These are phyloP conservation scores for Naumovozyma baii DNA, from an alignment of 805 yeast genomes.

Conservation along the genomic window DNA sequence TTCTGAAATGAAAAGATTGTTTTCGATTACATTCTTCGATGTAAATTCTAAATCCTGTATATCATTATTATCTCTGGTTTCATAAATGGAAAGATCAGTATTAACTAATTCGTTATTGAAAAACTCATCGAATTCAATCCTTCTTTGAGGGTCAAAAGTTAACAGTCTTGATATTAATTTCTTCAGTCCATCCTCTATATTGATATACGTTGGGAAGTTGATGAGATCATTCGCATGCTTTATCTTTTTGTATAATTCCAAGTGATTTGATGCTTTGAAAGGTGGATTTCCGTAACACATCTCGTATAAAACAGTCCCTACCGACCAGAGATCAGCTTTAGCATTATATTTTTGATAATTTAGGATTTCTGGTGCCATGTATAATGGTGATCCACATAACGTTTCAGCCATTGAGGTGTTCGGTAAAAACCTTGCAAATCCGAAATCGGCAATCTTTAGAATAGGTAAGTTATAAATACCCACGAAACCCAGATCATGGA, in stretches of 20 bases:
- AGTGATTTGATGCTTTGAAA: conserved; percentile 85
- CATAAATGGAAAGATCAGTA: conserved; percentile 36
- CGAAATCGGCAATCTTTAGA: conserved; percentile 92
- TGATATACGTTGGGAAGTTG: conserved; percentile 59
- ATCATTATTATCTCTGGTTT: conserved; percentile 30
- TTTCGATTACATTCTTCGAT: conserved; percentile 57
- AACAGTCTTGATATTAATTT: conserved; percentile 65
- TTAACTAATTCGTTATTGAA: conserved; percentile 63
- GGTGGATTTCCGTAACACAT: conserved; percentile 97
- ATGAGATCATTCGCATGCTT: conserved; percentile 74
- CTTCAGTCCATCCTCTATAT: conserved; percentile 55
- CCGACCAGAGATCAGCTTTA: conserved; percentile 96
- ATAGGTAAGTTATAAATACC: conserved; percentile 88
- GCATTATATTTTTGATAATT: conserved; percentile 94
- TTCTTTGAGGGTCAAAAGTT: conserved; percentile 74
- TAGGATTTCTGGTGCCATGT: conserved; percentile 97
- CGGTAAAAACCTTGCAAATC: conserved; percentile 92
- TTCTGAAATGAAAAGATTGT: conserved; percentile 70
- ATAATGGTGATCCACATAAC: conserved; percentile 91
- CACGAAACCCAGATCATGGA: conserved; percentile 47
- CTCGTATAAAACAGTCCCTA: conserved; percentile 91
- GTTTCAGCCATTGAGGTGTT: conserved; percentile 93
- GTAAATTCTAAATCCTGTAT: conserved; percentile 46
- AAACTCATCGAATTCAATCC: conserved; percentile 84
- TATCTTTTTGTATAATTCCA: conserved; percentile 78